Conservation (phyloP, 1,284 basidiomycete species). For the Exobasidium rhododendri region DNA sequence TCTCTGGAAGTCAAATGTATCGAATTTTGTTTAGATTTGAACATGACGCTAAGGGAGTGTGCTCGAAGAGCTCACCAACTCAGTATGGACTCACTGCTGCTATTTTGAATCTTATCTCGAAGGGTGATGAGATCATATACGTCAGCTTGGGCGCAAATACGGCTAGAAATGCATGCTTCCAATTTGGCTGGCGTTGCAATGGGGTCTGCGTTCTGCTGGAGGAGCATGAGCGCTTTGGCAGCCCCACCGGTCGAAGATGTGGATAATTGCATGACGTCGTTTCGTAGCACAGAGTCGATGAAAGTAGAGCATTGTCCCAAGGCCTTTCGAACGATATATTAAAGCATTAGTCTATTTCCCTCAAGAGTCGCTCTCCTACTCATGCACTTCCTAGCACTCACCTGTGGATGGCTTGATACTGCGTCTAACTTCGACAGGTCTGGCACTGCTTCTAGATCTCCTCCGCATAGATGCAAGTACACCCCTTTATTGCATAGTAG, state of each 20-base stretch:
- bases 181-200: neutral
- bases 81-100: neutral
- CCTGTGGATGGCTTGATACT: conserved; percentile 3
- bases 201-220: neutral
- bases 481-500: neutral
- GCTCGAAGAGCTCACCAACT: too few relatives aligned
- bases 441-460: neutral
- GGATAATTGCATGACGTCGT: neutral
- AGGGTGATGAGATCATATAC: neutral
- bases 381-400: too few relatives aligned
- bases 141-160: neutral
- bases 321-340: too few relatives aligned
- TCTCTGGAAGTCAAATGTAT: neutral
- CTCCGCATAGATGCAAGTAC: neutral
- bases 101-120: neutral
- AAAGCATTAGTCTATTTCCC: too few relatives aligned
- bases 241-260: neutral
- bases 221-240: neutral
- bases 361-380: too few relatives aligned
- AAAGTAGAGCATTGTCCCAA: conserved; percentile 4
- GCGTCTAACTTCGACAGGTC: neutral
- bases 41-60: too few relatives aligned
- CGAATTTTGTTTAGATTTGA: too few relatives aligned
- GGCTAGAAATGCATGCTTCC: neutral
- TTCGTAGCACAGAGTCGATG: neutral